Conservation (phyloP, 192 early-diverging fungal species). For the Linnemannia schmuckeri region DNA sequence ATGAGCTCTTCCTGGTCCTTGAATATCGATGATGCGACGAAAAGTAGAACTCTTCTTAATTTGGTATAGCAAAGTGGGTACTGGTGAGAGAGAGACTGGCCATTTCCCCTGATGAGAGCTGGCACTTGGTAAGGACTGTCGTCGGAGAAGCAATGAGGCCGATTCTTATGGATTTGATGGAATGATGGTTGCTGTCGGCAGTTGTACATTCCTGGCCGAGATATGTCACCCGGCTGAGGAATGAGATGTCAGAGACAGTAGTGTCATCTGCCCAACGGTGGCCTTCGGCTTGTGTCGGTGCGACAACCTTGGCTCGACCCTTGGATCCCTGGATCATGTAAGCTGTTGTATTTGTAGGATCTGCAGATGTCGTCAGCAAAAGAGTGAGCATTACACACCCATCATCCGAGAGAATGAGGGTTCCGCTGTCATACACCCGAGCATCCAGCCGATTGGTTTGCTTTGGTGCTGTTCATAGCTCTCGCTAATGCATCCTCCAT, state of each 20-base stretch:
- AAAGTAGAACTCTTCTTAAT: background rate
- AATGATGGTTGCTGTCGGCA: background rate
- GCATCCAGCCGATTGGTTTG: conserved; percentile 6
- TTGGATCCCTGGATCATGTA: background rate
- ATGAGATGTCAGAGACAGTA: background rate
- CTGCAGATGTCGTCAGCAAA: too few species aligned
- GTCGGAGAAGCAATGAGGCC: background rate
- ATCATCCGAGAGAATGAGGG: background rate
- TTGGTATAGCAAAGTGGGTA: background rate
- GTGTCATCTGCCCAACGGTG: background rate
- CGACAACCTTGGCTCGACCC: conserved; percentile 1
- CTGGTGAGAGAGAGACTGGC: background rate
- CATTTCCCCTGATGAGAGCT: background rate
- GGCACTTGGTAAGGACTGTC: background rate
- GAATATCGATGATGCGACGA: conserved; percentile 8
- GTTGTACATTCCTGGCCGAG: background rate
- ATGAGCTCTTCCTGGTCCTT: conserved; percentile 12
- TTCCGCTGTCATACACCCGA: background rate
- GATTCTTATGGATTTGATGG: background rate
- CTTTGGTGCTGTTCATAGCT: conserved; percentile 9
- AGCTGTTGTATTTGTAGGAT: background rate
- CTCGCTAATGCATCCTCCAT: background rate
- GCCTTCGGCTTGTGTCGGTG: background rate
- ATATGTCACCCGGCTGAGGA: background rate
- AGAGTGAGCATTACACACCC: background rate